Evolutionary conservation across 768 basidiomycete species (phyloP).

Genomic region (Mycena crocata): DNA sequence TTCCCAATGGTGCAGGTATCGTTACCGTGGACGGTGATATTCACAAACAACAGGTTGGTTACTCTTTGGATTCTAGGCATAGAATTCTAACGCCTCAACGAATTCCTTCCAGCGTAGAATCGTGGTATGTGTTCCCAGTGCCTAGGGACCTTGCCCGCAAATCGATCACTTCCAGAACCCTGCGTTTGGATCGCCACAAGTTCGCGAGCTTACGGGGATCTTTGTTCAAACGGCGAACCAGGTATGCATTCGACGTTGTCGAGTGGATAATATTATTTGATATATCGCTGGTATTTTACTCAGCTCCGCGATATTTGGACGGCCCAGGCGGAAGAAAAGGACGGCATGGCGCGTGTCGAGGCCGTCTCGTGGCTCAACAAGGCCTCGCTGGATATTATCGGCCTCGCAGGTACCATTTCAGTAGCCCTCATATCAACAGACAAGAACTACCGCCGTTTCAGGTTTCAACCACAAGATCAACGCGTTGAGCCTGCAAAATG

Average conservation of each 20-base stretch:
- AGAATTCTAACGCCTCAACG: not conserved
- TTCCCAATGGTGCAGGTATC: not conserved
- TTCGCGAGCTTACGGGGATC: conserved; percentile 2
- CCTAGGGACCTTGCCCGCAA: not conserved
- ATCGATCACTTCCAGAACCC: not conserved
- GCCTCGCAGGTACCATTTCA: not conserved
- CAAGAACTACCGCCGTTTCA: not conserved
- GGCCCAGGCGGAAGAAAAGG: not conserved
- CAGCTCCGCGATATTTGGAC: not conserved
- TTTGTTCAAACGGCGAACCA: conserved; percentile 10
- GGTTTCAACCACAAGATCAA: conserved; percentile 3
- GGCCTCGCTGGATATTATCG: not conserved
- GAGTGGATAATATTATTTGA: not conserved
- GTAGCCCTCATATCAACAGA: not conserved
- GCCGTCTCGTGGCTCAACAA: not conserved
- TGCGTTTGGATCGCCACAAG: conserved; percentile 6
- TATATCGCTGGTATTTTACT: not conserved
- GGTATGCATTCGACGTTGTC: conserved; percentile 10
- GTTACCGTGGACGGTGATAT: conserved; percentile 1
- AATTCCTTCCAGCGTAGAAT: conserved; percentile 1
- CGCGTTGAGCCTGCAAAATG: conserved; percentile 6
- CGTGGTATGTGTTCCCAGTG: not conserved
- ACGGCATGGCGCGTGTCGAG: not conserved
- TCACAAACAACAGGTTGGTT: conserved; percentile 9
- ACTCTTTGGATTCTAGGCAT: not conserved